These are phyloP conservation scores for Solanum pinnatisectum DNA, from an alignment of 257 asterid genomes.

Conservation along the genomic window DNA sequence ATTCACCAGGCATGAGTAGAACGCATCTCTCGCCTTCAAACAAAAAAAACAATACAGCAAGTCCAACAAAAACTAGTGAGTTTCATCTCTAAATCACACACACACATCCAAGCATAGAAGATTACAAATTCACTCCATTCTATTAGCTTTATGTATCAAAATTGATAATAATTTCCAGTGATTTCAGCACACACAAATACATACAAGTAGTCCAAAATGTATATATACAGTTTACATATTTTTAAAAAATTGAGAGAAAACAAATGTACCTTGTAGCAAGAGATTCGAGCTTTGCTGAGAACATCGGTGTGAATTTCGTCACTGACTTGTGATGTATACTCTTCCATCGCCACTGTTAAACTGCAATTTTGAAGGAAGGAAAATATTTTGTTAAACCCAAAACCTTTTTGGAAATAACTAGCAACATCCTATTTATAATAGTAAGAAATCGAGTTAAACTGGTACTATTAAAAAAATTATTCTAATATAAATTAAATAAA, in stretches of 20 bases:
- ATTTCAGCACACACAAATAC: neutral
- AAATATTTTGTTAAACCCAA: no score
- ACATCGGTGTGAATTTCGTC: conserved; percentile 63
- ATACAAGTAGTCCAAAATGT: neutral
- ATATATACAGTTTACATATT: neutral
- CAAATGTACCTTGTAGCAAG: conserved; percentile 68
- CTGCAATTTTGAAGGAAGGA: neutral
- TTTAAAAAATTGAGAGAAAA: neutral
- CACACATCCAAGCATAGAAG: neutral
- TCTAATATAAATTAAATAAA: no score
- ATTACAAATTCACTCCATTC: neutral
- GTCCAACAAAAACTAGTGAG: neutral
- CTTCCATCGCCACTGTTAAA: conserved; percentile 50
- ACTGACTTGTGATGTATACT: conserved; percentile 34
- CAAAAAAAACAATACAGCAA: neutral
- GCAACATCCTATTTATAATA: no score
- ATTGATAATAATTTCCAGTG: neutral
- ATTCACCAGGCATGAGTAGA: conserved; percentile 75
- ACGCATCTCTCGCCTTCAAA: conserved; percentile 87
- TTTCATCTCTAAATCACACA: neutral
- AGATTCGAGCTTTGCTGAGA: conserved; percentile 52
- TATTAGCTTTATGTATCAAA: neutral
- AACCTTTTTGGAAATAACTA: no score
- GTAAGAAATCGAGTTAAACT: no score
- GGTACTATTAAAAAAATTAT: no score